Percentiles rank a stretch among this genome's conserved stretches.
phyloP scores from a whole-genome alignment of 306 rosid species.

The Abrus precatorius region DNA sequence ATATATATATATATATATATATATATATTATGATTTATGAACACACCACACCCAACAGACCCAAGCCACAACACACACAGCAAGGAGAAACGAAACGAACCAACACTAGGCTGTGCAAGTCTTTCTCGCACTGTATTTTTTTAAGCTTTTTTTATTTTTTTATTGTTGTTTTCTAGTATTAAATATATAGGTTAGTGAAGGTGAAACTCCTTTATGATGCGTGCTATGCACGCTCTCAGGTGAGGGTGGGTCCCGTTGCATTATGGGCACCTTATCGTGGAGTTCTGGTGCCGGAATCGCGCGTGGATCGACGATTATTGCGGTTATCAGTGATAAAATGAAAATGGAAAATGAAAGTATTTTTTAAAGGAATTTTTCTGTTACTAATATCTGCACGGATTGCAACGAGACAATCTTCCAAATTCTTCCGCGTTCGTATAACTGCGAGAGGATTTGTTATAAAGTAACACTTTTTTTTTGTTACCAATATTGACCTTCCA shows the following conservation, averaged over 20 bases:
- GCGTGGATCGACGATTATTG: constrained; percentile 37
- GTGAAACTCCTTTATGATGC: constrained; percentile 32
- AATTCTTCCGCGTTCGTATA: constrained; percentile 13
- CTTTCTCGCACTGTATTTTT: constrained; percentile 35
- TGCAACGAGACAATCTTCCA: constrained; percentile 43
- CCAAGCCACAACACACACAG: not conserved
- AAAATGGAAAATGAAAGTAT: not conserved
- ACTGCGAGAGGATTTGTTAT: not conserved
- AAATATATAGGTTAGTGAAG: not conserved
- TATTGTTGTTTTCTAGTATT: not conserved
- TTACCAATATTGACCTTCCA: constrained; percentile 2
- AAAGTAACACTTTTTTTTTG: not conserved
- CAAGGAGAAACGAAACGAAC: constrained; percentile 6
- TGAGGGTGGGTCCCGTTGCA: constrained; percentile 9
- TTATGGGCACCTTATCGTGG: constrained; percentile 4
- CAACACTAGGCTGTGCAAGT: constrained; percentile 15
- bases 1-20: not conserved
- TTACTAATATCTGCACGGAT: constrained; percentile 31
- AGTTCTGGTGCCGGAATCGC: constrained; percentile 8
- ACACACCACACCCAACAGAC: not conserved
- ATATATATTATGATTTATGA: not conserved
- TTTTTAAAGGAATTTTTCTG: constrained; percentile 30
- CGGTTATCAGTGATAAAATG: not conserved
- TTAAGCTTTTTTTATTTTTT: not conserved
- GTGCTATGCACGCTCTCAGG: constrained; percentile 42